phyloP scores from a whole-genome alignment of 108 stramenopile genomes.

The Cylindrotheca closterium region DNA sequence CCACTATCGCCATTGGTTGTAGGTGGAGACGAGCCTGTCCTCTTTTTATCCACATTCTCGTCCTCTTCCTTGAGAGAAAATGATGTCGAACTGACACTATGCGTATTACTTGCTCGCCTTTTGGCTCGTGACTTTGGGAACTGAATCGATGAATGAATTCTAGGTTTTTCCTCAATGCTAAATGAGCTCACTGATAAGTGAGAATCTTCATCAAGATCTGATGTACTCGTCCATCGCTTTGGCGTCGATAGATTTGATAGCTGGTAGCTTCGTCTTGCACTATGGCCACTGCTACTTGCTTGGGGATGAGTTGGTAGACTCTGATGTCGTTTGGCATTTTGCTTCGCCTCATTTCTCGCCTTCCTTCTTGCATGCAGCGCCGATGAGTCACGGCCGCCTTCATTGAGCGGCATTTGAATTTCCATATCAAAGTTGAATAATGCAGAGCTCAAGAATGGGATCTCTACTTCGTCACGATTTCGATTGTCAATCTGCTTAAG shows the following conservation, averaged over 20 bases:
- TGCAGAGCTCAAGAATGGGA: neutral
- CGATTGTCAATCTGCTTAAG: neutral
- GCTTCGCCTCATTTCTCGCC: neutral
- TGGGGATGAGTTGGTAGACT: neutral
- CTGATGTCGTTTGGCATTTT: neutral
- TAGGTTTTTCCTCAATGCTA: neutral
- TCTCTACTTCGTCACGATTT: neutral
- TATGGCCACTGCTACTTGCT: neutral
- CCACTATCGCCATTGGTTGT: neutral
- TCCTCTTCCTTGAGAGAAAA: neutral
- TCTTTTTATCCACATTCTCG: neutral
- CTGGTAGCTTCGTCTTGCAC: too few relatives aligned
- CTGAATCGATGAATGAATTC: neutral
- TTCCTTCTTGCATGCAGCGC: too few relatives aligned
- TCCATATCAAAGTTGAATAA: neutral
- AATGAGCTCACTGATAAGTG: neutral
- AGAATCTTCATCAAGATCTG: neutral
- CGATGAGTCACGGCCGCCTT: neutral
- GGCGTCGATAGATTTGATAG: neutral
- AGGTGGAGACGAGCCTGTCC: neutral
- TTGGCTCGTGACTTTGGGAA: neutral
- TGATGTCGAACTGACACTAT: neutral
- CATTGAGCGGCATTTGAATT: neutral
- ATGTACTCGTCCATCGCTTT: neutral
- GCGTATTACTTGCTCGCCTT: neutral